Percentiles rank a stretch among this genome's conserved stretches.
phyloP scores from a whole-genome alignment of 805 yeast species.

The Metschnikowia koreensis region DNA sequence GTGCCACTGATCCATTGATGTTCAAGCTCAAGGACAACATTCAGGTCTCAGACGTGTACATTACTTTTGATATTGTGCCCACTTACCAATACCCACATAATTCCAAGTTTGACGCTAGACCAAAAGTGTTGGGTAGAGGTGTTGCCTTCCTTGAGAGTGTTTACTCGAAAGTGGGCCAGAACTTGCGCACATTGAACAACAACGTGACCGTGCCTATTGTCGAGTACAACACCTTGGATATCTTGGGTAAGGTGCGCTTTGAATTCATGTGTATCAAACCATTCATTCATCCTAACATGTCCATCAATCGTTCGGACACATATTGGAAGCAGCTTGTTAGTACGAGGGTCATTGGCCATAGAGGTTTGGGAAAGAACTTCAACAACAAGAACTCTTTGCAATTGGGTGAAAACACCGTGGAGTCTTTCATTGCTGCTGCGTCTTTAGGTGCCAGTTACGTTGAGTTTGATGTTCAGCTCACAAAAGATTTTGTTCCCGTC shows the following conservation, averaged over 20 bases:
- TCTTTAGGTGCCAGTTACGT: constrained; percentile 95
- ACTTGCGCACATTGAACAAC: constrained; percentile 65
- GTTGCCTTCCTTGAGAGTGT: constrained; percentile 67
- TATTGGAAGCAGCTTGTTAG: constrained; percentile 90
- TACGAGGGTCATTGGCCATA: constrained; percentile 91
- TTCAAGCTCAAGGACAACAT: constrained; percentile 55
- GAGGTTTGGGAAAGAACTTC: constrained; percentile 90
- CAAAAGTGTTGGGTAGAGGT: constrained; percentile 66
- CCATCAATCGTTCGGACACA: constrained; percentile 64
- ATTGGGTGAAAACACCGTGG: constrained; percentile 92
- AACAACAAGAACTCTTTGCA: constrained; percentile 74
- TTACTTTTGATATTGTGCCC: constrained; percentile 86
- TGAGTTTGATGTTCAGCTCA: constrained; percentile 93
- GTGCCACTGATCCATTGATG: constrained; percentile 70
- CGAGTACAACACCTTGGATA: constrained; percentile 66
- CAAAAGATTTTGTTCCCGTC: constrained; percentile 88
- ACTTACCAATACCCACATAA: constrained; percentile 57
- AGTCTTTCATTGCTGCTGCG: constrained; percentile 93
- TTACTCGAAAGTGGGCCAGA: constrained; percentile 63
- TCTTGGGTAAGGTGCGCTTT: constrained; percentile 74
- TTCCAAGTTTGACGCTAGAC: constrained; percentile 1
- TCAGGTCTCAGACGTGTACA: constrained; percentile 50
- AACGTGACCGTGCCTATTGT: constrained; percentile 72
- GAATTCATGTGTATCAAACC: constrained; percentile 72
- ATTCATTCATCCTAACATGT: constrained; percentile 67